phyloP scores from a whole-genome alignment of 169 alveolate species.

The Plasmodium knowlesi region DNA sequence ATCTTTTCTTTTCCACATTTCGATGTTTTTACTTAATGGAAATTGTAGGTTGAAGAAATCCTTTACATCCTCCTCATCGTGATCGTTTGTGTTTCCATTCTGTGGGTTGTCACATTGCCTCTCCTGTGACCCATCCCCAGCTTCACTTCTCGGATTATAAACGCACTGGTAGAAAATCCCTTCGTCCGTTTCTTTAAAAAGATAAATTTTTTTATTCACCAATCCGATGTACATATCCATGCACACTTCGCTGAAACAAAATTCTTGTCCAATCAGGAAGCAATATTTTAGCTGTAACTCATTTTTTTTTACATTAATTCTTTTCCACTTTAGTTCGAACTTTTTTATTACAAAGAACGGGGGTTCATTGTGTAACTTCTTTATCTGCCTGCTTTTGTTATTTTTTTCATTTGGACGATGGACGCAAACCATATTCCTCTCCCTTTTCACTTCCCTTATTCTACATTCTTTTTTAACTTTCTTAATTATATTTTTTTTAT shows the following conservation, averaged over 20 bases:
- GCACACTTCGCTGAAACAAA: constrained; percentile 46
- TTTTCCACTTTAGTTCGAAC: constrained; percentile 28
- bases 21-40: constrained; percentile 65
- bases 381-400: background rate
- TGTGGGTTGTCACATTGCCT: background rate
- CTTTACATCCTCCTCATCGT: constrained; percentile 5
- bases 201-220: constrained; percentile 44
- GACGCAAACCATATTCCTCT: background rate
- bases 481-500: background rate
- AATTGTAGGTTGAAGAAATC: constrained; percentile 56
- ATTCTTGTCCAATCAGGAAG: constrained; percentile 66
- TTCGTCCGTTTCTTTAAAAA: constrained; percentile 48
- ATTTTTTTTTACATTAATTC: constrained; percentile 11
- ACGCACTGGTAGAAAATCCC: constrained; percentile 48
- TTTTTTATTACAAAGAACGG: constrained; percentile 28
- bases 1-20: constrained; percentile 75
- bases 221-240: constrained; percentile 24
- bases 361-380: background rate
- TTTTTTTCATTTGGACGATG: background rate
- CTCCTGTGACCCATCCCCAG: background rate
- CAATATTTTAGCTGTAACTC: constrained; percentile 66
- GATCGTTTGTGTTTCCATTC: background rate
- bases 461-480: background rate
- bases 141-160: background rate
- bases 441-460: background rate